These are phyloP conservation scores for Phanerochaete sordida DNA, from an alignment of 768 basidiomycete genomes.

Conservation along the genomic window DNA sequence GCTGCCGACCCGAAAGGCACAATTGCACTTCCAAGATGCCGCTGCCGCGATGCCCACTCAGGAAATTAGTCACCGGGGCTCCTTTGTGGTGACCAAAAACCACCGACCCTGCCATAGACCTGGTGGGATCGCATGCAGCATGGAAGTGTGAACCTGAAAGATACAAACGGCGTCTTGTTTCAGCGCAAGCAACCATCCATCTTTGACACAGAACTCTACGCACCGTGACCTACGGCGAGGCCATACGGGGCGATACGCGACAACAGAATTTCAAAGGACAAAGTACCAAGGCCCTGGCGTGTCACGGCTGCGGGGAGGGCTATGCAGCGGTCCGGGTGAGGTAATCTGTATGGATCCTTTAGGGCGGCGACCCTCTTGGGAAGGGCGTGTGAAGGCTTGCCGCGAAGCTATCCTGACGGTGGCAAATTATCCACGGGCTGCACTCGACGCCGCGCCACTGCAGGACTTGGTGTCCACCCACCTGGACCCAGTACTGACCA, in stretches of 20 bases:
- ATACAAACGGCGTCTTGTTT: not conserved
- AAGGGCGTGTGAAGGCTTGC: not conserved
- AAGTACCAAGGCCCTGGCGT: not conserved
- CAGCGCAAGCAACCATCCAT: not conserved
- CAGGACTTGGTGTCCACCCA: not conserved
- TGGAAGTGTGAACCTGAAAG: not conserved
- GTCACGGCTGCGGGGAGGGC: no score
- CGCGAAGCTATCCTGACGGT: no score
- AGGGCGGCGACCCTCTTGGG: not conserved
- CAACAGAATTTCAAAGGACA: not conserved
- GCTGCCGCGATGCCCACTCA: not conserved
- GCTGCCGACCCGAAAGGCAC: not conserved
- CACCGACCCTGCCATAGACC: no score
- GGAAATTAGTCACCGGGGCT: not conserved
- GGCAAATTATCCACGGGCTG: not conserved
- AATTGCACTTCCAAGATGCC: not conserved
- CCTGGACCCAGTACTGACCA: conserved; percentile 1
- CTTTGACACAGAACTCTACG: not conserved
- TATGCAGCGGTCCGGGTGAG: not conserved
- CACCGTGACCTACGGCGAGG: not conserved
- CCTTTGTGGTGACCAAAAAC: no score
- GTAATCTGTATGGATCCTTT: not conserved
- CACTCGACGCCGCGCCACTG: not conserved
- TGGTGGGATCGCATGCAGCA: no score
- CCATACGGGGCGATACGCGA: not conserved